These are phyloP conservation scores for Leccinum arenicola DNA, from an alignment of 768 basidiomycete genomes.

Conservation along the genomic window DNA sequence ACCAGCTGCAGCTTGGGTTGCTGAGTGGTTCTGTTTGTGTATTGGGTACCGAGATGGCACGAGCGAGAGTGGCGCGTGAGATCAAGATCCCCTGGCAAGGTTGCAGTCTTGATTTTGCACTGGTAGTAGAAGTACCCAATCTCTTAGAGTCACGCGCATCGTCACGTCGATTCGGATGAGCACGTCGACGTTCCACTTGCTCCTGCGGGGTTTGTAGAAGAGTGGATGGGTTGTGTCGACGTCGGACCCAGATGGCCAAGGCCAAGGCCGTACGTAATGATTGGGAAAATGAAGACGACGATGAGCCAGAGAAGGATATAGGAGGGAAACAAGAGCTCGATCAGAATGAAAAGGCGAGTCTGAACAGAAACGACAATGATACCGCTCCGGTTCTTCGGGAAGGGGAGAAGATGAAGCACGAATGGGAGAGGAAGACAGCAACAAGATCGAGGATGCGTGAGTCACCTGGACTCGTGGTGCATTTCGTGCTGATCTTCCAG, in stretches of 20 bases:
- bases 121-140: too few species aligned
- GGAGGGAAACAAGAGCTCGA: too few species aligned
- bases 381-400: neutral
- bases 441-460: constrained; percentile 34
- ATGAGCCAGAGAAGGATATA: neutral
- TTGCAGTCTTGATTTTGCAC: too few species aligned
- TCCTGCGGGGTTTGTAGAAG: neutral
- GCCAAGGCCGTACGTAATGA: constrained; percentile 41
- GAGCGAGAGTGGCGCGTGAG: too few species aligned
- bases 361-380: neutral
- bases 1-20: too few species aligned
- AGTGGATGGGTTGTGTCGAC: neutral
- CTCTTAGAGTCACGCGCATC: neutral
- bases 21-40: too few species aligned
- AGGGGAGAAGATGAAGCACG: neutral
- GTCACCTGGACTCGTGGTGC: neutral
- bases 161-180: neutral
- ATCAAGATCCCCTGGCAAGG: too few species aligned
- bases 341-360: neutral
- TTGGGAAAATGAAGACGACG: constrained; percentile 55
- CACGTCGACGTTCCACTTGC: neutral
- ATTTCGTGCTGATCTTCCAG: constrained; percentile 7
- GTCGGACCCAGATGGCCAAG: neutral
- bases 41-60: too few species aligned
- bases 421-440: constrained; percentile 31